Evolutionary conservation across 352 stramenopile genomes (phyloP).

Genomic region (Pythium diclinum): DNA sequence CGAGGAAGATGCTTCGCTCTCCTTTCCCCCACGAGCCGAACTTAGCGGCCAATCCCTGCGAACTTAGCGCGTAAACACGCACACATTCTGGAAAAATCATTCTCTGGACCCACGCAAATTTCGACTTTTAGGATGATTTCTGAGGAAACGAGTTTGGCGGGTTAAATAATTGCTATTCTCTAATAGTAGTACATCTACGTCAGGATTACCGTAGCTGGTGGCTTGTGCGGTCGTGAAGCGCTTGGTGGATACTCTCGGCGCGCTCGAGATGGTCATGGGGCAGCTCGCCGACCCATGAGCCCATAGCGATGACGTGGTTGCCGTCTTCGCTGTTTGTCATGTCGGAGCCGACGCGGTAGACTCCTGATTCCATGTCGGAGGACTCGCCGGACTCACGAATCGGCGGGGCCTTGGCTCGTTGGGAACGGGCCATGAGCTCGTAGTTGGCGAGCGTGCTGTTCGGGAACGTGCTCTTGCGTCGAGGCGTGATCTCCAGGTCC

Average conservation of each 20-base stretch:
- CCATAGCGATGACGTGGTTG: conserved; percentile 23
- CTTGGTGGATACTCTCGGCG: conserved; percentile 3
- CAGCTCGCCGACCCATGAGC: conserved; percentile 18
- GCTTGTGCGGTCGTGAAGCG: conserved; percentile 6
- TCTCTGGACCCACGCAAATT: conserved; percentile 2
- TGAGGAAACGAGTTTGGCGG: not conserved
- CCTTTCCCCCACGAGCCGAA: conserved; percentile 13
- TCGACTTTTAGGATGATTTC: not conserved
- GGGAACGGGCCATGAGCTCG: conserved; percentile 42
- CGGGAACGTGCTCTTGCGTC: conserved; percentile 18
- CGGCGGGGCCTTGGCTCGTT: conserved; percentile 6
- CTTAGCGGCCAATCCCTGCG: conserved; percentile 1
- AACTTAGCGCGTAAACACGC: conserved; percentile 13
- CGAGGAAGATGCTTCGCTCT: conserved; percentile 20
- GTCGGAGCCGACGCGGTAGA: conserved; percentile 23
- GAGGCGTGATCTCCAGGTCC: conserved; percentile 11
- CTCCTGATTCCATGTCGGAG: conserved; percentile 15
- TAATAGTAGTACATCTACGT: conserved; percentile 20
- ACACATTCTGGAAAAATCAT: conserved; percentile 11
- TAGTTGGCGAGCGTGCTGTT: conserved; percentile 33
- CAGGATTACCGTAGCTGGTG: conserved; percentile 3
- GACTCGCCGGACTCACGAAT: conserved; percentile 8
- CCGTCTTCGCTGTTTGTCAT: conserved; percentile 10
- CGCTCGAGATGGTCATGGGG: conserved; percentile 2
- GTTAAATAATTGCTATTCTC: conserved; percentile 22